phyloP scores from a whole-genome alignment of 169 alveolate genomes.

The Plasmodium coatneyi region DNA sequence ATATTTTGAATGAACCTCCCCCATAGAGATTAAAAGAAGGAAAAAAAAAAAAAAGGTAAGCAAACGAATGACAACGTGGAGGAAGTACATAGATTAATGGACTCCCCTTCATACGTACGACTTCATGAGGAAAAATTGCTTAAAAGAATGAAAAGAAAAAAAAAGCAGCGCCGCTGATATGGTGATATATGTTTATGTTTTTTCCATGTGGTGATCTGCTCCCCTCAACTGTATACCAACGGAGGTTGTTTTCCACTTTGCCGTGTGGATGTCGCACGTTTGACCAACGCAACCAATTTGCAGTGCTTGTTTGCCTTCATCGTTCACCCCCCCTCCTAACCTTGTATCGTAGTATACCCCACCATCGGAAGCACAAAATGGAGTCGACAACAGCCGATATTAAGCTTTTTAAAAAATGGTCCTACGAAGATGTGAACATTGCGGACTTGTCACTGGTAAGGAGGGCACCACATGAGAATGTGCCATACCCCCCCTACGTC shows the following conservation, averaged over 20 bases:
- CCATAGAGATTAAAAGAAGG: background rate
- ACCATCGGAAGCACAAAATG: slow-evolving; percentile 4
- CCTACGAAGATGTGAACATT: slow-evolving; percentile 95
- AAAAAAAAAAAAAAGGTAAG: background rate
- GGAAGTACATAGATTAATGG: background rate
- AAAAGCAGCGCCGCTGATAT: background rate
- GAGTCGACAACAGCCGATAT: slow-evolving; percentile 87
- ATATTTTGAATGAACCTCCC: background rate
- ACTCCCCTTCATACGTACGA: background rate
- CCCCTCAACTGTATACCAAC: background rate
- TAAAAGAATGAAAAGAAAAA: background rate
- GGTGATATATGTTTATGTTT: background rate
- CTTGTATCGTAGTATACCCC: background rate
- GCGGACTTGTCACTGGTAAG: slow-evolving; percentile 94
- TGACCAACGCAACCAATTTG: background rate
- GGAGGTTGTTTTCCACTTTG: background rate
- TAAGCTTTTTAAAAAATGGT: slow-evolving; percentile 97
- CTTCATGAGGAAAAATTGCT: background rate
- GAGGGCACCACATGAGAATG: background rate
- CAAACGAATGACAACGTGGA: background rate
- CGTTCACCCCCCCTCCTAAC: background rate
- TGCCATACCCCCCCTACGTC: background rate
- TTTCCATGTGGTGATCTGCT: background rate
- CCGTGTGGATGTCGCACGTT: background rate
- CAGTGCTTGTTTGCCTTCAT: background rate